These are phyloP conservation scores for Monilinia laxa DNA, from an alignment of 2,329 filamentous ascomycete genomes.

Conservation along the genomic window DNA sequence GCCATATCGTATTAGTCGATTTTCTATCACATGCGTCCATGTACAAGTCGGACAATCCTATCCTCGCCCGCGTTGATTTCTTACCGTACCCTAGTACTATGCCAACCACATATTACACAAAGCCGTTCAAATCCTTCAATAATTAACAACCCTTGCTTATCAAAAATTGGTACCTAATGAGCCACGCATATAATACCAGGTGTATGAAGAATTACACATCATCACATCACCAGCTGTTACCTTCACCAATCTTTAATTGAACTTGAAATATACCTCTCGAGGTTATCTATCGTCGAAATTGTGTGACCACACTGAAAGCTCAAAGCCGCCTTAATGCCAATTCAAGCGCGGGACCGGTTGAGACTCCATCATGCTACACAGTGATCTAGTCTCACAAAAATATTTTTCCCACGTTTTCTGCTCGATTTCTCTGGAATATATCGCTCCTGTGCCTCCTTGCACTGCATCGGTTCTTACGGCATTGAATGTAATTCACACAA, in stretches of 20 bases:
- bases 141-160: slow-evolving; percentile 1
- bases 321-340: not conserved
- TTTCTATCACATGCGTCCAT: not conserved
- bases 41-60: not conserved
- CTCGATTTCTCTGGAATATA: slow-evolving; percentile 13
- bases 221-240: not conserved
- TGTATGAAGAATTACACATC: not conserved
- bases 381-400: slow-evolving; percentile 1
- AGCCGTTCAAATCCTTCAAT: not conserved
- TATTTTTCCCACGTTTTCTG: slow-evolving; percentile 19
- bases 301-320: not conserved
- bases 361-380: slow-evolving; percentile 16
- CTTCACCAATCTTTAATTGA: not conserved
- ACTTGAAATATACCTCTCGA: not conserved
- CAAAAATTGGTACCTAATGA: not conserved
- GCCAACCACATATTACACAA: not conserved
- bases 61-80: not conserved
- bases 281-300: not conserved
- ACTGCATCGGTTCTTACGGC: slow-evolving; percentile 7
- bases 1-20: not conserved
- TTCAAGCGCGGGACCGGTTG: slow-evolving; percentile 5
- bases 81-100: not conserved
- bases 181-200: not conserved
- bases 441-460: not conserved
- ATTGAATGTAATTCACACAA: slow-evolving; percentile 1